Evolutionary conservation across 2,329 filamentous ascomycete genomes (phyloP), one percentile per base, ranked within the genome.

Genomic region (Curvularia hawaiiensis): DNA sequence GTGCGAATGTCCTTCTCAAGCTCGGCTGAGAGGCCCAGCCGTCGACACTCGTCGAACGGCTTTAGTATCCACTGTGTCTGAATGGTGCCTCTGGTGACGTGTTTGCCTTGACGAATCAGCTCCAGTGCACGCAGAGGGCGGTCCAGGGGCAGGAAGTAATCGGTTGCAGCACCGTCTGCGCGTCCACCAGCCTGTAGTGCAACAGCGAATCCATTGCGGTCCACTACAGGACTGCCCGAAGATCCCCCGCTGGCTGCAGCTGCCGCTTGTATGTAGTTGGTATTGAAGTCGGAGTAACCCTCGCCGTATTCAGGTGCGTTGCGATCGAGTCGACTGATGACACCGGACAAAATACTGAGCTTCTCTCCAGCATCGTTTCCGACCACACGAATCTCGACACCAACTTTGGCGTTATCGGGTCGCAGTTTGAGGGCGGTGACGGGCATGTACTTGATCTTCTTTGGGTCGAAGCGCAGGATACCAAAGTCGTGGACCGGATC

Each of bases 281-380:
- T 90, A 73, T 90, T 99, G 85, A 99, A 99, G 75, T 99, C 95
- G 77, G 93, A 95, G 77, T 99, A 99, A 28, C 95, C 95, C 63
- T 98, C 95, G 54, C 94, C 94, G 68, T 99, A 69, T 72, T 99
- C 95, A 16, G 95, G 95, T 1, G 96, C 96, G 77, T 99, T 99
- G 66, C 95, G 87, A 72, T 99, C 95, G 58, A 99, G 82, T 69
- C 95, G 88, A 79, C 92, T 97, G 75, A 99, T 99, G 54, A 99
- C 94, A 69, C 95, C 95, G 6, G 95, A 98, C 57, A 99, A 81
- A 68, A 99, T 99, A 82, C 92, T 97, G 66, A 99, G 87, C 79
- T 99, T 99, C 77, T 99, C 95, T 64, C 95, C 95, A 30, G 95
- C 95, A 82, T 99, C 95, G 77, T 99, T 99, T 79, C 95, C 95